A percentile compares a stretch with the other conserved stretches of the same genome.
phyloP scores from a whole-genome alignment of 805 yeast species.

The Sugiyamaella floridensis region DNA sequence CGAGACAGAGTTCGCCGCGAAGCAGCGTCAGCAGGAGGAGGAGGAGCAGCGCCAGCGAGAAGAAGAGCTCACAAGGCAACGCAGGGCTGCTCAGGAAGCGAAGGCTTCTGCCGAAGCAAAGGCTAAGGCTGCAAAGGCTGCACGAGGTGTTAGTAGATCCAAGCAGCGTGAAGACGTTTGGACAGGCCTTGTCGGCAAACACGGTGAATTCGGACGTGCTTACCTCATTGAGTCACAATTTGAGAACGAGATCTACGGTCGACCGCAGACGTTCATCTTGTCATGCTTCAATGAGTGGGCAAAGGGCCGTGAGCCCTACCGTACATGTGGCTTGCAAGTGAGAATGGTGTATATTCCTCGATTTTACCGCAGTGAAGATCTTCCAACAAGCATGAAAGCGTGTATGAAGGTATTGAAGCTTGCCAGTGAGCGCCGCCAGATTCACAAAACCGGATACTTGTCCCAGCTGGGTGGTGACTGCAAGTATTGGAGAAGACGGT shows the following conservation, averaged over 20 bases:
- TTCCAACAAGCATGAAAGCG: slow-evolving; percentile 44
- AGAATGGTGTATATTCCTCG: slow-evolving; percentile 55
- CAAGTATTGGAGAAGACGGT: slow-evolving; percentile 61
- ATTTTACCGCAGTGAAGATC: slow-evolving; percentile 31
- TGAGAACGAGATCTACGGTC: slow-evolving; percentile 50
- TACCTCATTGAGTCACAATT: slow-evolving; percentile 56
- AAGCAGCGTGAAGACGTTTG: slow-evolving; percentile 11
- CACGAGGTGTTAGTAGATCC: not conserved
- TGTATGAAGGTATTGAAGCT: slow-evolving; percentile 30
- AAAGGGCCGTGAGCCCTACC: slow-evolving; percentile 5
- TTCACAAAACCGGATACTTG: slow-evolving; percentile 49
- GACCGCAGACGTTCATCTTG: slow-evolving; percentile 44
- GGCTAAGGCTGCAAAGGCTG: too few species aligned
- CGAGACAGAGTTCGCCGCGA: not conserved
- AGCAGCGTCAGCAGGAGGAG: slow-evolving; percentile 3
- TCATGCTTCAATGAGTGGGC: slow-evolving; percentile 79
- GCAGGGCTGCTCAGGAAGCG: not conserved
- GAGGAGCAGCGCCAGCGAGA: not conserved
- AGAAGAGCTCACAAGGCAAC: not conserved
- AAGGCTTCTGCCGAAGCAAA: not conserved
- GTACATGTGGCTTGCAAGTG: slow-evolving; percentile 49
- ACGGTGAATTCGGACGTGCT: slow-evolving; percentile 56
- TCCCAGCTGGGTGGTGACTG: slow-evolving; percentile 92
- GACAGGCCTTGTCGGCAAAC: slow-evolving; percentile 13
- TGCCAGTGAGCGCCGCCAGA: slow-evolving; percentile 5